Conservation (phyloP, 2,329 filamentous ascomycete genomes). For the Fusarium piperis region DNA sequence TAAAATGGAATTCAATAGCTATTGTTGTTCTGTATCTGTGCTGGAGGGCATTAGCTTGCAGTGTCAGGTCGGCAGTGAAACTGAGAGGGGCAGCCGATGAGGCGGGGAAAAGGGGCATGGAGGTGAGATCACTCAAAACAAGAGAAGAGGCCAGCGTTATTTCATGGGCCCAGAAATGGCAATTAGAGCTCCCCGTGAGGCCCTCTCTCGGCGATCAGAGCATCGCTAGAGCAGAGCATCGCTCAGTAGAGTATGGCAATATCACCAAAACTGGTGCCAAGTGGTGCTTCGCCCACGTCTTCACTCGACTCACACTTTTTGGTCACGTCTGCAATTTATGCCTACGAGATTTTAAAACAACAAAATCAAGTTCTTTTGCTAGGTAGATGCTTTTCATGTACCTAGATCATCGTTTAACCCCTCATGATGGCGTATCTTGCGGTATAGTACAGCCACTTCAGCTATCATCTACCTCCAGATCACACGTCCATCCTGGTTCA, state of each 20-base stretch:
- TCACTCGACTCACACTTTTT: background rate
- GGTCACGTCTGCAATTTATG: background rate
- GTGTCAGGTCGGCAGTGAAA: background rate
- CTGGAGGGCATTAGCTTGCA: constrained; percentile 1
- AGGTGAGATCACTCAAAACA: background rate
- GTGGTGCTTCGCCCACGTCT: background rate
- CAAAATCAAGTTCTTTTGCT: background rate
- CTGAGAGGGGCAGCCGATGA: background rate
- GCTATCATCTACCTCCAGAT: constrained; percentile 15
- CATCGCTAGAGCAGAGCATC: no score
- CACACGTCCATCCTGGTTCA: constrained; percentile 1
- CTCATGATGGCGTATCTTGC: constrained; percentile 6
- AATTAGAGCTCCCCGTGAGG: background rate
- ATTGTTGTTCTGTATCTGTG: background rate
- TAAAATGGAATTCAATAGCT: background rate
- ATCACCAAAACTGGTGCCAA: background rate
- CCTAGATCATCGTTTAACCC: background rate
- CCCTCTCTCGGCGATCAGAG: no score
- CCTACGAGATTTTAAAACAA: background rate
- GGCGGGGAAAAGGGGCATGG: background rate
- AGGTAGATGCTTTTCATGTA: background rate
- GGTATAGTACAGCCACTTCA: constrained; percentile 3
- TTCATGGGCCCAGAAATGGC: background rate
- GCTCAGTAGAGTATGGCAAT: background rate
- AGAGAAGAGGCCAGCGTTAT: background rate